Evolutionary conservation across 805 yeast genomes (phyloP).

Genomic region (Candida vartiovaarae): DNA sequence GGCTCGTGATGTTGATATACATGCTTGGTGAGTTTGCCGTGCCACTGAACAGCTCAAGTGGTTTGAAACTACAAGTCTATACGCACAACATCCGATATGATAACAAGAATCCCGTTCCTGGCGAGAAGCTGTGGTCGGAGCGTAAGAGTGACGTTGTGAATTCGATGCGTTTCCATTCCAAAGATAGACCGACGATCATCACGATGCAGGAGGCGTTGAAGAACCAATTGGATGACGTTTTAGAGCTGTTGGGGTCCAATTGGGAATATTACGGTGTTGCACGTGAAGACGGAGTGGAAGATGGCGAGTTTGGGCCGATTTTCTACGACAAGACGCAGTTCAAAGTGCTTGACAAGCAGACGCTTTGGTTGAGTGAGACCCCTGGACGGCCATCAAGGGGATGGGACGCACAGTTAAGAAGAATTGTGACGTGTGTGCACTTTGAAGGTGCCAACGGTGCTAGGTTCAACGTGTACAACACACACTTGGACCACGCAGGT

Average conservation of each 20-base stretch:
- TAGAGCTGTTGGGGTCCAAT: slow-evolving; percentile 20
- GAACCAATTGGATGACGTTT: slow-evolving; percentile 39
- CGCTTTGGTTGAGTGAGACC: slow-evolving; percentile 48
- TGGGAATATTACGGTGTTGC: slow-evolving; percentile 47
- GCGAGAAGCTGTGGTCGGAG: slow-evolving; percentile 39
- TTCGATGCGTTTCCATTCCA: slow-evolving; percentile 34
- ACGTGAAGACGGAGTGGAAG: slow-evolving; percentile 42
- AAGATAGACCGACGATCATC: slow-evolving; percentile 31
- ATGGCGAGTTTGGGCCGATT: slow-evolving; percentile 48
- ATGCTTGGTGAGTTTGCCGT: no score
- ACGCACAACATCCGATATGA: slow-evolving; percentile 39
- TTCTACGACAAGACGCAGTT: slow-evolving; percentile 33
- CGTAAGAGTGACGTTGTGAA: slow-evolving; percentile 33
- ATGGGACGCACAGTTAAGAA: slow-evolving; percentile 39
- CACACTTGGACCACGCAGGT: slow-evolving; percentile 47
- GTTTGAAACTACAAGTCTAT: background rate
- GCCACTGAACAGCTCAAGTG: no score
- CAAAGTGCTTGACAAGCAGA: slow-evolving; percentile 32
- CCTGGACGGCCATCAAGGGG: slow-evolving; percentile 47
- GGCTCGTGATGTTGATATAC: no score
- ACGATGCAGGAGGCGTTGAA: slow-evolving; percentile 42
- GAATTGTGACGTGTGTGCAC: slow-evolving; percentile 33
- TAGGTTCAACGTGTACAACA: slow-evolving; percentile 30
- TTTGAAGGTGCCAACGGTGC: slow-evolving; percentile 21
- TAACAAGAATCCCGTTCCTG: slow-evolving; percentile 26